Evolutionary conservation across 1,139 yeast species (phyloP), one percentile per base, ranked within the genome.

Genomic region (Protomyces arabidopsidicola): DNA sequence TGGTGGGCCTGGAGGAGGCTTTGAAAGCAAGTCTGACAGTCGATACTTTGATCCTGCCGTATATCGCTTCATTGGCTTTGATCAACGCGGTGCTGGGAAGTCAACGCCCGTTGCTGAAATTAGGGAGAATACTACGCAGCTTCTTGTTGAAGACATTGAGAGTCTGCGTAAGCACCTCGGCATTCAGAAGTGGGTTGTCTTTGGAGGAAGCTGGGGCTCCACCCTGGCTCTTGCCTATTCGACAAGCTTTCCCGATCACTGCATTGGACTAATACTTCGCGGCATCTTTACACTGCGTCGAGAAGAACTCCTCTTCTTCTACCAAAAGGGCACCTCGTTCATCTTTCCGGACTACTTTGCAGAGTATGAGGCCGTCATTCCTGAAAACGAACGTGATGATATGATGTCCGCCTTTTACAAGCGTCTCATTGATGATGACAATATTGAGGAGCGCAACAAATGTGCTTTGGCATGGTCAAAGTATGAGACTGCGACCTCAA

Each of bases 1-100:
- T 39, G 59, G 59, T 22, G 59, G 59, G 4, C 59, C 59, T 24
- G 59, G 59, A 8, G 59, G 59, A 12, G 59, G 59, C n/a, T 36
- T 45, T 16, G 57, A 53, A 12, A 27, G 36, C 36, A 14, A 24
- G n/a, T 22, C 22, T 9, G 59, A 55, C 20, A 42, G 59, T n/a
- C 52, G 59, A 20, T 55, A 55, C 53, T 55, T 42, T 42, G 59
- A 55, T 31, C 59, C 59, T 9, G 35, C 14, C 5, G 53, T 45
- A n/a, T 55, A 55, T 18, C 52, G 59, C 24, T 16, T 45, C 53
- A 34, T 55, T 16, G 51, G 42, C 42, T 55, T 55, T 34, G 59
- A 55, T 35, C 59, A 55, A 39, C 52, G 59, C 5, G 53, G 59
- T 14, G 52, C 59, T 10, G 59, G 59, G 2, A 55, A 55, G 27